Evolutionary conservation across 352 stramenopile species (phyloP).

Genomic region (Lagenidium giganteum): DNA sequence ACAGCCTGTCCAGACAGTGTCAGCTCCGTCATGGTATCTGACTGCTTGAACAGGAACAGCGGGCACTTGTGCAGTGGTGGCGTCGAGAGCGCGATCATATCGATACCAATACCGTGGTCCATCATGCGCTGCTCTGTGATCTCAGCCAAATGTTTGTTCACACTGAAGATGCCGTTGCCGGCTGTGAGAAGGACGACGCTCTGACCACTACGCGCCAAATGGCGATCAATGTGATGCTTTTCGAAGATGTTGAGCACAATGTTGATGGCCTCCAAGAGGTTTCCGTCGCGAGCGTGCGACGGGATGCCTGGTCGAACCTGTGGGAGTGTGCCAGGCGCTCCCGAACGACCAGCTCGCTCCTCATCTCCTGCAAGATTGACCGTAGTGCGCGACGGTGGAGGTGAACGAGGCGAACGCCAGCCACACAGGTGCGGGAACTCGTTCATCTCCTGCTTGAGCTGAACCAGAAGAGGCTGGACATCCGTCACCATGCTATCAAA

Average conservation of each 20-base stretch:
- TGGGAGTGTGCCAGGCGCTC: background rate
- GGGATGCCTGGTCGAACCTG: conserved; percentile 35
- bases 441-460: conserved; percentile 78
- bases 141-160: conserved; percentile 92
- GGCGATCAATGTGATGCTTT: conserved; percentile 98
- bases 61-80: conserved; percentile 96
- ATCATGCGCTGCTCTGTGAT: conserved; percentile 99
- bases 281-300: conserved; percentile 82
- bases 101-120: conserved; percentile 99
- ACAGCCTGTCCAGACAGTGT: conserved; percentile 7
- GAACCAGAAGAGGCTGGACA: conserved; percentile 56
- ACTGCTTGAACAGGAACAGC: conserved; percentile 96
- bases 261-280: conserved; percentile 98
- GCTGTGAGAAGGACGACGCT: conserved; percentile 95
- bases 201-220: conserved; percentile 94
- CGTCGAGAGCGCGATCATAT: conserved; percentile 94
- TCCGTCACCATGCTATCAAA: conserved; percentile 73
- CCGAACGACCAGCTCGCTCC: background rate
- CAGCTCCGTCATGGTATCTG: conserved; percentile 41
- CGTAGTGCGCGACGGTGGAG: background rate
- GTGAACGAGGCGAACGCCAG: conserved; percentile 36
- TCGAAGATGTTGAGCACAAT: conserved; percentile 98
- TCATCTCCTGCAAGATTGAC: conserved; percentile 7
- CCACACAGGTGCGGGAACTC: conserved; percentile 62
- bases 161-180: conserved; percentile 95